Evolutionary conservation across 2,329 filamentous ascomycete species (phyloP).

Genomic region (Alternaria brassicicola): DNA sequence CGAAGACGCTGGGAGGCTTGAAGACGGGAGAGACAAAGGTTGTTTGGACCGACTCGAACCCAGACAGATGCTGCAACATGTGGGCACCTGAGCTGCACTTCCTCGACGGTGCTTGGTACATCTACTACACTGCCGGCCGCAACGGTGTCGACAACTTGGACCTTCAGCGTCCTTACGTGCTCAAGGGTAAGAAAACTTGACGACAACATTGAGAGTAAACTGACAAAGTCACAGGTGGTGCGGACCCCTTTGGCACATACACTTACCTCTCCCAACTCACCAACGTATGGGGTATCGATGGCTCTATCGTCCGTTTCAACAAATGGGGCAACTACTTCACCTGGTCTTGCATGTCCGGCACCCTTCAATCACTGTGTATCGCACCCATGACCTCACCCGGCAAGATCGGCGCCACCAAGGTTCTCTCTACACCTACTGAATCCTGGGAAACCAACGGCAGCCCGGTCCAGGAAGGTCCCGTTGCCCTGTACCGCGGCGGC

Average conservation of each 20-base stretch:
- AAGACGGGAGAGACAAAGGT: slow-evolving; percentile 59
- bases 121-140: slow-evolving; percentile 63
- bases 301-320: slow-evolving; percentile 58
- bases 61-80: slow-evolving; percentile 56
- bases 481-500: slow-evolving; percentile 60
- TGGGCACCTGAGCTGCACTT: slow-evolving; percentile 65
- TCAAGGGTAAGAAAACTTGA: slow-evolving; percentile 51
- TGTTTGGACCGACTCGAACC: slow-evolving; percentile 57
- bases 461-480: slow-evolving; percentile 63
- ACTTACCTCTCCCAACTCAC: slow-evolving; percentile 57
- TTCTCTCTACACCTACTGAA: slow-evolving; percentile 60
- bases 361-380: slow-evolving; percentile 52
- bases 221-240: slow-evolving; percentile 51
- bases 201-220: no score
- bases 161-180: slow-evolving; percentile 59
- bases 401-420: slow-evolving; percentile 53
- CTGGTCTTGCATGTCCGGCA: slow-evolving; percentile 60
- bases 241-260: slow-evolving; percentile 59
- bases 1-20: slow-evolving; percentile 62
- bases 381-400: slow-evolving; percentile 51
- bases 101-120: slow-evolving; percentile 57
- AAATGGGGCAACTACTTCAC: slow-evolving; percentile 59
- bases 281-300: slow-evolving; percentile 57
- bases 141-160: slow-evolving; percentile 51
- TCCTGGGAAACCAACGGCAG: slow-evolving; percentile 58